These are phyloP conservation scores for Hemileccinum impolitum DNA, from an alignment of 768 basidiomycete genomes.

Conservation along the genomic window DNA sequence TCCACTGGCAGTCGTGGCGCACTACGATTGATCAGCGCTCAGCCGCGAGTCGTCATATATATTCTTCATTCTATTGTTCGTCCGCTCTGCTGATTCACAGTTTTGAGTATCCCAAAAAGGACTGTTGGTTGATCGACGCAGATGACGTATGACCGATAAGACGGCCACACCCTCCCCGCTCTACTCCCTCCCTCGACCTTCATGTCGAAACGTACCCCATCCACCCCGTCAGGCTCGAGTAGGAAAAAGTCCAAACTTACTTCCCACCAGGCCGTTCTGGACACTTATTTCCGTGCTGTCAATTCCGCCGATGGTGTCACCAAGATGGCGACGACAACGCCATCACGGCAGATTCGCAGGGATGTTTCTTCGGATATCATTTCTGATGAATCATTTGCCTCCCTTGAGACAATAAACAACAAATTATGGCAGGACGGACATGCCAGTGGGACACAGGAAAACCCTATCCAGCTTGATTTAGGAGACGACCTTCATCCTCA, in stretches of 20 bases:
- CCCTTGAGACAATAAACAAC: conserved; percentile 7
- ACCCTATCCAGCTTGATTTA: conserved; percentile 25
- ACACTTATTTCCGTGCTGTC: conserved; percentile 25
- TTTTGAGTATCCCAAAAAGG: conserved; percentile 21
- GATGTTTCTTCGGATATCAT: conserved; percentile 8
- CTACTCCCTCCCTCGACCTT: conserved; percentile 6
- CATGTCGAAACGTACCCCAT: conserved; percentile 22
- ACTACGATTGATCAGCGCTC: conserved; percentile 13
- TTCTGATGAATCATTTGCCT: conserved; percentile 15
- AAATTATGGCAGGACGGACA: conserved; percentile 21
- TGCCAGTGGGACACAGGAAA: conserved; percentile 21
- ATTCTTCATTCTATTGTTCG: too few species aligned
- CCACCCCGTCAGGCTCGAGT: conserved; percentile 8
- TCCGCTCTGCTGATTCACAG: background rate
- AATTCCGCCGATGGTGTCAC: conserved; percentile 12
- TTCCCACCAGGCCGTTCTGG: conserved; percentile 18
- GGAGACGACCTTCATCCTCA: conserved; percentile 12
- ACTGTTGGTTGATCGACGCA: conserved; percentile 21
- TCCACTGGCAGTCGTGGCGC: conserved; percentile 20
- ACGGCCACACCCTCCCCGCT: conserved; percentile 13
- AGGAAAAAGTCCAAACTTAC: conserved; percentile 23
- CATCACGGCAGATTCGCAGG: conserved; percentile 17
- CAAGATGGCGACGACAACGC: conserved; percentile 7
- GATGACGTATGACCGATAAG: conserved; percentile 24
- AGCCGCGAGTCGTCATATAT: background rate